A percentile compares a stretch with the other conserved stretches of the same genome.
These are phyloP conservation scores for Backusella luteola DNA, from an alignment of 192 early-diverging fungal species.

Conservation along the genomic window DNA sequence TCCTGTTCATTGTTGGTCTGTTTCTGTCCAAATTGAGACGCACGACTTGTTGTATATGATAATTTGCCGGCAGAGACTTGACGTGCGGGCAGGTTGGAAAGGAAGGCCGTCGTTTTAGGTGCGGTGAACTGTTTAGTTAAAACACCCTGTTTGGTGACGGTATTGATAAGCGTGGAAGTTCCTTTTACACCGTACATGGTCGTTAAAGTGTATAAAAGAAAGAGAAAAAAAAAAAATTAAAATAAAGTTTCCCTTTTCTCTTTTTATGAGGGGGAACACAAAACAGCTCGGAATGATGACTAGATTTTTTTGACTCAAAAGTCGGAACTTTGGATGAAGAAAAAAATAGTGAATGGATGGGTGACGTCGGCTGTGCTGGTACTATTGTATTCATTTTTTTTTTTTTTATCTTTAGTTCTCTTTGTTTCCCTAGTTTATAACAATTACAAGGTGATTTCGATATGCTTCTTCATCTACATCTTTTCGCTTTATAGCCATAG, in stretches of 20 bases:
- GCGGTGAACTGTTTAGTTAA: conserved; percentile 33
- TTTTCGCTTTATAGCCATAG: not conserved
- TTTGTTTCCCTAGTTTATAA: not conserved
- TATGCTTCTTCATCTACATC: not conserved
- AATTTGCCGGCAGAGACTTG: conserved; percentile 28
- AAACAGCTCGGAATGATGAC: not conserved
- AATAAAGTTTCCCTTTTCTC: not conserved
- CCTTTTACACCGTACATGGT: conserved; percentile 36
- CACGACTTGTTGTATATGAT: conserved; percentile 15
- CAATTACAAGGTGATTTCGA: not conserved
- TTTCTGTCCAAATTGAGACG: not conserved
- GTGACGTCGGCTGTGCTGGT: not conserved
- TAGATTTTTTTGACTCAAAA: conserved; percentile 3
- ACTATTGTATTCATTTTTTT: not conserved
- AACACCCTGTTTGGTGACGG: conserved; percentile 33
- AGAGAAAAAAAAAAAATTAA: not conserved
- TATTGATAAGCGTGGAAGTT: conserved; percentile 28
- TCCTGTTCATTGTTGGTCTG: conserved; percentile 9
- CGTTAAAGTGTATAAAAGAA: not conserved
- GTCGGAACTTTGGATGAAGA: not conserved
- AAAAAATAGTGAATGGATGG: not conserved
- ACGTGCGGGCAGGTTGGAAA: conserved; percentile 25
- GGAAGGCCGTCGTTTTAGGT: conserved; percentile 19
- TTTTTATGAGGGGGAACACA: not conserved
- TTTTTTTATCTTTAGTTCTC: not conserved